Evolutionary conservation across 2,329 filamentous ascomycete genomes (phyloP), one percentile per base, ranked within the genome.

Genomic region (Penicillium vulpinum): DNA sequence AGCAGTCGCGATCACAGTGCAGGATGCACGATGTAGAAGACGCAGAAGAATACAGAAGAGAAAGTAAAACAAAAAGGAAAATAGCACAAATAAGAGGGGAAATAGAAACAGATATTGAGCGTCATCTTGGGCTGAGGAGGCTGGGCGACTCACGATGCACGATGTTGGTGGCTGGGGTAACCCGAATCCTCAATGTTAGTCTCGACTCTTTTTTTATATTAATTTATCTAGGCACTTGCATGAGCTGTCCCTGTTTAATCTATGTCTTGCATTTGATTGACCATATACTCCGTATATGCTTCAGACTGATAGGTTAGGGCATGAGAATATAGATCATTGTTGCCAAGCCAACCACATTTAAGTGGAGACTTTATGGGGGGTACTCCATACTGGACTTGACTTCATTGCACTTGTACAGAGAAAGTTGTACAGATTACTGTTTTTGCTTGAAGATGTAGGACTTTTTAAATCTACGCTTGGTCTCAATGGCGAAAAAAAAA

Each of bases 131-230:
- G 60, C 50, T 53, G 60, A 55, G 62, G 70, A 70, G 70, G 70
- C 69, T 72, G 70, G 70, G 64, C 69, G 62, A 70, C 61, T 69
- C 56, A 67, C 43, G 45, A 44, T 41, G 44, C 31, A 45, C 29
- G 36, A 59, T 63, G 51, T 59, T 54, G 68, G 70, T 68, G 70
- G 70, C 70, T 73, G 64, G 70, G 70, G 65, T 62, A 59, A 56
- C 58, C 33, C 24, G 43, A 36, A 41, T 46, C 54, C 28, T 15
- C 9, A 40, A 18, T 33, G 22, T 11, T 41, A 16, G 26, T 15
- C 48, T 31, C 21, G 54, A 45, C 40, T 1, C 13, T 31, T 46
- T 52, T 29, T 15, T 10, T 39, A 16, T 47, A 58, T 44, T 55
- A 21, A 45, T 55, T 47, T 35, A 28, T 56, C 21, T 46, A 35